A percentile compares a stretch with the other conserved stretches of the same genome.
These are phyloP conservation scores for Lecanicillium sp. DNA, from an alignment of 2,329 filamentous ascomycete species.

Conservation along the genomic window DNA sequence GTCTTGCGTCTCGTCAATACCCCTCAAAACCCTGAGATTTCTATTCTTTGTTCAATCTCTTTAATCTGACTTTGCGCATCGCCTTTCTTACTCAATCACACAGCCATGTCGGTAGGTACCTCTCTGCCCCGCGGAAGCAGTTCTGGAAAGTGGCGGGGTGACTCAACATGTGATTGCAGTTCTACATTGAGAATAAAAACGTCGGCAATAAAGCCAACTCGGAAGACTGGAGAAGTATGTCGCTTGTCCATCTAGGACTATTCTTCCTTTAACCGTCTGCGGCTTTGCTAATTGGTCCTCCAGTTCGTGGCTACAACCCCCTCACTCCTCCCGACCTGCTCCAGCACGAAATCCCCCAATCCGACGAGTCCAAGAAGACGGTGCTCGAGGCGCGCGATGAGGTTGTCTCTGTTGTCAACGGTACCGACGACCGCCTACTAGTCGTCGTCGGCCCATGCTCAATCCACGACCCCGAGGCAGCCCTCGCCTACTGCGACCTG, in stretches of 20 bases:
- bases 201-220: slow-evolving; percentile 66
- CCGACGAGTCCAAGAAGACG: slow-evolving; percentile 47
- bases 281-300: slow-evolving; percentile 16
- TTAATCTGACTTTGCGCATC: slow-evolving; percentile 4
- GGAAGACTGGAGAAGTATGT: slow-evolving; percentile 77
- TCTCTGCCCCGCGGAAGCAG: slow-evolving; percentile 8
- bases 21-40: too few species aligned
- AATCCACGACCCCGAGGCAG: slow-evolving; percentile 88
- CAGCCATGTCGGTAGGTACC: slow-evolving; percentile 10
- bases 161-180: slow-evolving; percentile 30
- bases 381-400: slow-evolving; percentile 56
- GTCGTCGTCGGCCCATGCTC: slow-evolving; percentile 92
- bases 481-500: slow-evolving; percentile 85
- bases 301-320: slow-evolving; percentile 85
- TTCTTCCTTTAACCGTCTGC: neutral
- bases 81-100: slow-evolving; percentile 3
- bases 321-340: slow-evolving; percentile 89
- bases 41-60: slow-evolving; percentile 3
- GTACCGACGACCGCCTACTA: slow-evolving; percentile 50
- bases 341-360: slow-evolving; percentile 78
- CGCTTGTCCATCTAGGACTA: slow-evolving; percentile 3
- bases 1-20: too few species aligned
- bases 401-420: slow-evolving; percentile 60
- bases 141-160: slow-evolving; percentile 13
- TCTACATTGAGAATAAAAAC: slow-evolving; percentile 71